These are phyloP conservation scores for Kodamaea alishanica DNA, from an alignment of 1,139 yeast species.

Conservation along the genomic window DNA sequence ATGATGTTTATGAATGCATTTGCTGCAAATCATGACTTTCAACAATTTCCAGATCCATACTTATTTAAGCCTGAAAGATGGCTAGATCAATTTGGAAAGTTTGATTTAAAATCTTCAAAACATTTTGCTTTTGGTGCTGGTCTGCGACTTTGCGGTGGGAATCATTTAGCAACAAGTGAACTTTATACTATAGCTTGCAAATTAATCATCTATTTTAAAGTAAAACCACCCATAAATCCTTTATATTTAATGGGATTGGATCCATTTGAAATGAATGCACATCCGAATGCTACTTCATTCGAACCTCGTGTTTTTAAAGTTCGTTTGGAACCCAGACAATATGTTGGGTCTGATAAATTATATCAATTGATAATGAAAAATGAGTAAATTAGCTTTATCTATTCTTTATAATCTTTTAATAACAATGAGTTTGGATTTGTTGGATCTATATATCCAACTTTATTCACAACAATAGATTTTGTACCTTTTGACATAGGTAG, in stretches of 20 bases:
- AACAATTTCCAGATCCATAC: constrained; percentile 45
- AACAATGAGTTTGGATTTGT: constrained; percentile 9
- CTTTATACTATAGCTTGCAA: constrained; percentile 45
- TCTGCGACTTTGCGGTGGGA: constrained; percentile 66
- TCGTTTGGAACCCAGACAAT: constrained; percentile 17
- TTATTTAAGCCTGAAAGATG: constrained; percentile 58
- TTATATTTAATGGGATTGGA: constrained; percentile 38
- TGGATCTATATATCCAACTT: constrained; percentile 59
- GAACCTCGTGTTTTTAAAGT: constrained; percentile 51
- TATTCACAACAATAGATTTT: constrained; percentile 61
- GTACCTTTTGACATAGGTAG: constrained; percentile 60
- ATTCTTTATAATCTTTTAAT: constrained; percentile 4
- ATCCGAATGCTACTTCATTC: constrained; percentile 55
- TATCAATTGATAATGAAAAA: constrained; percentile 7
- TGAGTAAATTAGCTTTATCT: background rate
- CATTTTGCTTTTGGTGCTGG: constrained; percentile 73
- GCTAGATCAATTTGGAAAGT: constrained; percentile 30
- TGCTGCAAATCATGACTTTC: constrained; percentile 65
- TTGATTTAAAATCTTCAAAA: constrained; percentile 15
- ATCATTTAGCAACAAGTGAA: constrained; percentile 58
- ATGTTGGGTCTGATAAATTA: constrained; percentile 7
- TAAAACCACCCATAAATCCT: constrained; percentile 37
- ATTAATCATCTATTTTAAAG: constrained; percentile 31
- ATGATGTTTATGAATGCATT: constrained; percentile 62
- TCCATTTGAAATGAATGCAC: constrained; percentile 46